Evolutionary conservation across 805 yeast genomes (phyloP).

Genomic region (Yarrowia sp.): DNA sequence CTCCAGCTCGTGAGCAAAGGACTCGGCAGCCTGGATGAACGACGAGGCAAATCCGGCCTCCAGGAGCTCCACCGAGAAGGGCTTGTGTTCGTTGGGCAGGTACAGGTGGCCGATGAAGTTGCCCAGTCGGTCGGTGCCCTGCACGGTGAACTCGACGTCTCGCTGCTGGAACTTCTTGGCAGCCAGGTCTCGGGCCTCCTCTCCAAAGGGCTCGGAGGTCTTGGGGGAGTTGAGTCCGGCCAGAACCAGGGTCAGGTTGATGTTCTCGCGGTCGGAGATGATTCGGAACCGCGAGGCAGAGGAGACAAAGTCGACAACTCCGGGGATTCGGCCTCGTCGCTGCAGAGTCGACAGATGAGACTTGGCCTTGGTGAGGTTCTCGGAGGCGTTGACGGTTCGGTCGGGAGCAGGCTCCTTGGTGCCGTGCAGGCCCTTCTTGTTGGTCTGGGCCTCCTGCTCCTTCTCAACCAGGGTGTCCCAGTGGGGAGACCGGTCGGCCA

Average conservation of each 20-base stretch:
- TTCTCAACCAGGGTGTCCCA: conserved; percentile 81
- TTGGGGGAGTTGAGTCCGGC: conserved; percentile 70
- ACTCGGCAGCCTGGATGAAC: conserved; percentile 41
- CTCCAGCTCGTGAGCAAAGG: conserved; percentile 61
- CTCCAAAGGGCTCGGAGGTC: conserved; percentile 50
- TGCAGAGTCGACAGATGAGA: conserved; percentile 74
- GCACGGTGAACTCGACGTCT: conserved; percentile 72
- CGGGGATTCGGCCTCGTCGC: conserved; percentile 68
- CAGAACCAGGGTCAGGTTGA: conserved; percentile 70
- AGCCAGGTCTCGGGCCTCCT: conserved; percentile 62
- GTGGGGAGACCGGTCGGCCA: conserved; percentile 68
- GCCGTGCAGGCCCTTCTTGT: conserved; percentile 67
- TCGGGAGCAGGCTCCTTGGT: conserved; percentile 63
- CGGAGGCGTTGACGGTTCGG: conserved; percentile 80
- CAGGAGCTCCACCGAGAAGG: conserved; percentile 53
- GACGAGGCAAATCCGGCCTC: conserved; percentile 45
- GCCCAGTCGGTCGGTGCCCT: conserved; percentile 76
- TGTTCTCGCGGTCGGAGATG: conserved; percentile 72
- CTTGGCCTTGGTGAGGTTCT: conserved; percentile 71
- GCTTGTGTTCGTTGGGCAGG: conserved; percentile 53
- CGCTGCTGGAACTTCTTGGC: conserved; percentile 68
- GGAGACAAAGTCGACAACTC: conserved; percentile 73
- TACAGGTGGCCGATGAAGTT: conserved; percentile 78
- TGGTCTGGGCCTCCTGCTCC: conserved; percentile 64
- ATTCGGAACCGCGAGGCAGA: conserved; percentile 73